These are phyloP conservation scores for Tolypocladium inflatum DNA, from an alignment of 2,329 filamentous ascomycete genomes.

Conservation along the genomic window DNA sequence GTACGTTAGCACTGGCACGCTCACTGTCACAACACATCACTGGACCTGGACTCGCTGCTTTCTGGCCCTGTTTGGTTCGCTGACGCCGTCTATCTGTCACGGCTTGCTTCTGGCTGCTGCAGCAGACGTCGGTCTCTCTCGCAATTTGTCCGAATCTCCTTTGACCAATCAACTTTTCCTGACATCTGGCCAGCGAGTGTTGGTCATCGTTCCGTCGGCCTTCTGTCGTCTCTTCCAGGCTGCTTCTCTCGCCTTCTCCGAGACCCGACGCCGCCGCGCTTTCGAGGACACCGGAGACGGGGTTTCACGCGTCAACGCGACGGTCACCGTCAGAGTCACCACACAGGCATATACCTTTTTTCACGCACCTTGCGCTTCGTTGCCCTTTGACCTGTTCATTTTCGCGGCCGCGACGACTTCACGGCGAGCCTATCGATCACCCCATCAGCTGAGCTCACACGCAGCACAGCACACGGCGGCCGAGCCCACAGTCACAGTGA, in stretches of 20 bases:
- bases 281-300: neutral
- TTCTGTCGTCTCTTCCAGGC: neutral
- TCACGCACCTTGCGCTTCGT: neutral
- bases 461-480: neutral
- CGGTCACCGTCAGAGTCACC: neutral
- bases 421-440: neutral
- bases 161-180: neutral
- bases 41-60: neutral
- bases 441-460: conserved; percentile 1
- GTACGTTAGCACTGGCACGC: neutral
- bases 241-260: conserved; percentile 11
- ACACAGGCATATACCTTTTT: neutral
- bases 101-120: neutral
- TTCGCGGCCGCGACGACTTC: no score
- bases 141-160: neutral
- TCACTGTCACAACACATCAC: neutral
- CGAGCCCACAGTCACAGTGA: neutral
- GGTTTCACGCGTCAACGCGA: neutral
- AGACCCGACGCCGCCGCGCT: conserved; percentile 4
- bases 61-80: neutral
- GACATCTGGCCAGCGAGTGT: neutral
- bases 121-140: neutral
- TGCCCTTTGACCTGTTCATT: neutral
- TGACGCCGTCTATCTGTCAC: neutral
- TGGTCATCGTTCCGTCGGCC: neutral